These are phyloP conservation scores for Amauroascus niger DNA, from an alignment of 2,329 filamentous ascomycete species.

Conservation along the genomic window DNA sequence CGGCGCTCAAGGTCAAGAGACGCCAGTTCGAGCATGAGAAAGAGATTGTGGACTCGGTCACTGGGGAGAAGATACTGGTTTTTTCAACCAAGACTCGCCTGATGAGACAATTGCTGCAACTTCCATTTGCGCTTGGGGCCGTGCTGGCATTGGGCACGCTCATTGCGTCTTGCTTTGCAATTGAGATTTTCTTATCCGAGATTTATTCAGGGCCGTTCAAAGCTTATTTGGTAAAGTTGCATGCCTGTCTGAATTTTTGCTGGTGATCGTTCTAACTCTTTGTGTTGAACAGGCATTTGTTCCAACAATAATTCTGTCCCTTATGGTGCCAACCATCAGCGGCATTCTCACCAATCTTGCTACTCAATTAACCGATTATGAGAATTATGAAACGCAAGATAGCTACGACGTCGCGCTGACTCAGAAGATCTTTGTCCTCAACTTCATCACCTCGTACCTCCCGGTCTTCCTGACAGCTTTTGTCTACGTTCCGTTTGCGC, in stretches of 20 bases:
- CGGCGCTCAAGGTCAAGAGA: conserved; percentile 66
- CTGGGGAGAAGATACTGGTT: conserved; percentile 64
- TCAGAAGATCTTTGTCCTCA: conserved; percentile 87
- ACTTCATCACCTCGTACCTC: conserved; percentile 93
- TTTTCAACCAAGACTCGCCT: conserved; percentile 70
- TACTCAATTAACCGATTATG: conserved; percentile 64
- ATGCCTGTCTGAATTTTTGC: neutral
- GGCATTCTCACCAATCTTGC: conserved; percentile 67
- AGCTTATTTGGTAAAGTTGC: conserved; percentile 57
- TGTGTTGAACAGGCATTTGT: conserved; percentile 58
- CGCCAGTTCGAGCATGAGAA: conserved; percentile 71
- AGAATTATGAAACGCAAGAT: conserved; percentile 87
- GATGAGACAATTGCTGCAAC: conserved; percentile 64
- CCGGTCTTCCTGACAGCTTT: conserved; percentile 89
- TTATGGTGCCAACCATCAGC: conserved; percentile 68
- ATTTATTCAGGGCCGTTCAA: conserved; percentile 87
- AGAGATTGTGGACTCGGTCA: conserved; percentile 66
- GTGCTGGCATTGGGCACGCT: conserved; percentile 63
- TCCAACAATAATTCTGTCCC: conserved; percentile 78
- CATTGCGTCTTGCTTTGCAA: conserved; percentile 77
- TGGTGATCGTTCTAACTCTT: neutral
- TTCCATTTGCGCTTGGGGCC: conserved; percentile 74
- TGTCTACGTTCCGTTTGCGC: conserved; percentile 86
- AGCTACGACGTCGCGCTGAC: conserved; percentile 75
- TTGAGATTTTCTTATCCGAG: conserved; percentile 93